A percentile compares a stretch with the other conserved stretches of the same genome.
Conservation (phyloP, 352 stramenopile genomes). For the Paralagenidium karlingii region DNA sequence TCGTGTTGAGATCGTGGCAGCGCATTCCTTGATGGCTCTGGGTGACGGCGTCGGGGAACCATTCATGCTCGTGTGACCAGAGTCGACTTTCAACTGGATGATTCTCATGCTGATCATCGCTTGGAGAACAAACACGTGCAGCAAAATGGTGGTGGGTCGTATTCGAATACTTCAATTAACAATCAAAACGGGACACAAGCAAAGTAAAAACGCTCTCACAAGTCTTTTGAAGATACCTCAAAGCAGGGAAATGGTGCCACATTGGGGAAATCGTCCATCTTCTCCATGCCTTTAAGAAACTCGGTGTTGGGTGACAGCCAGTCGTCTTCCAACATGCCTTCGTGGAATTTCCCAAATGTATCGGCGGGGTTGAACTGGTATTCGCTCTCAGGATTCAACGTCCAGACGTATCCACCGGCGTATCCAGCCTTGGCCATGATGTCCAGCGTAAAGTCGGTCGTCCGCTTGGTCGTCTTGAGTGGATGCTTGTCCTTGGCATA, state of each 20-base stretch:
- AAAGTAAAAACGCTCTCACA: no score
- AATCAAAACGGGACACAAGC: no score
- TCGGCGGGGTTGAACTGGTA: conserved; percentile 67
- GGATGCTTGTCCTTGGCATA: conserved; percentile 44
- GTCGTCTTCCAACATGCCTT: conserved; percentile 50
- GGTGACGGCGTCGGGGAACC: no score
- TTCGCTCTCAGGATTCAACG: conserved; percentile 56
- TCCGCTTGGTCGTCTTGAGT: conserved; percentile 38
- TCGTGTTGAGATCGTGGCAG: no score
- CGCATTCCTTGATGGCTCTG: no score
- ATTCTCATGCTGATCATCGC: no score
- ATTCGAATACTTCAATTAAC: no score
- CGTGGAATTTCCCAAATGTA: conserved; percentile 39
- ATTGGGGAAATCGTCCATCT: conserved; percentile 37
- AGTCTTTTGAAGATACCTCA: conserved; percentile 14
- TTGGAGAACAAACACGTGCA: no score
- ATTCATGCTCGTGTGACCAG: no score
- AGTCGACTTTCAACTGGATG: no score
- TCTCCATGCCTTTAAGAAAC: conserved; percentile 40
- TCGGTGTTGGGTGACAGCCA: conserved; percentile 52
- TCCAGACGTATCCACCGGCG: conserved; percentile 67
- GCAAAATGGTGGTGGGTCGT: no score
- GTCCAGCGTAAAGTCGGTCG: conserved; percentile 54
- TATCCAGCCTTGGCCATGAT: conserved; percentile 34
- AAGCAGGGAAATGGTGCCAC: conserved; percentile 65